Evolutionary conservation across 306 rosid genomes (phyloP), one percentile per base, ranked within the genome.

Genomic region (Vigna hirtella): DNA sequence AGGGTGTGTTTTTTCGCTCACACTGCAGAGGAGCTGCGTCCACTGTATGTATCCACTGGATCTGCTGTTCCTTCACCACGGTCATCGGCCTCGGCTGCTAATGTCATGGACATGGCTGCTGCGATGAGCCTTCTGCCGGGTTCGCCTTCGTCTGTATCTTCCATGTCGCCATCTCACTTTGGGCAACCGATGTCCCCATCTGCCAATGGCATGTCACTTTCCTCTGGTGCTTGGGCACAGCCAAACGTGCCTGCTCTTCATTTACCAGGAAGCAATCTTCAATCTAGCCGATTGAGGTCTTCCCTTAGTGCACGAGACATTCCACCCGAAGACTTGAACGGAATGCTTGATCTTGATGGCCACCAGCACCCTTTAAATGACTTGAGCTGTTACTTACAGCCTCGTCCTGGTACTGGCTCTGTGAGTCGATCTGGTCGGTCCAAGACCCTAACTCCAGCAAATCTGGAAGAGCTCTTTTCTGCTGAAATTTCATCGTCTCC

Each of bases 1-100:
- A 82, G 93, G 79, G 98, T 93, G 47, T 93, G 98, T 76, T 93
- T 93, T 48, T 93, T 93, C 67, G 97, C 98, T 4, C 98, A 93
- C 78, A 78, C 78, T 0, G 22, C 89, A 2, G 94, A 91, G 66
- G 98, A 93, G 81, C 83, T 93, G 49, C 86, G 98, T 6, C 95
- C 93, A 0, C 59, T 89, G 63, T 89, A 88, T 78, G 87, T 81
- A 55, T 93, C 97, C n/a, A 87, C 94, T 16, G 97, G 98, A 40
- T 93, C 98, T 73, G 97, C 91, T 15, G 91, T 88, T 36, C 89
- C 93, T 77, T 91, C 98, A 1, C 98, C 93, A 0, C 83, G 95
- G 2, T 83, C 92, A 30, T 77, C 93, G 26, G 87, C 88, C 2
- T 85, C 93, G 42, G 86, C 73, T 38, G 86, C 90, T 50, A 88